Evolutionary conservation across 2,329 filamentous ascomycete species (phyloP).

Genomic region (Stagonosporopsis rhizophila): DNA sequence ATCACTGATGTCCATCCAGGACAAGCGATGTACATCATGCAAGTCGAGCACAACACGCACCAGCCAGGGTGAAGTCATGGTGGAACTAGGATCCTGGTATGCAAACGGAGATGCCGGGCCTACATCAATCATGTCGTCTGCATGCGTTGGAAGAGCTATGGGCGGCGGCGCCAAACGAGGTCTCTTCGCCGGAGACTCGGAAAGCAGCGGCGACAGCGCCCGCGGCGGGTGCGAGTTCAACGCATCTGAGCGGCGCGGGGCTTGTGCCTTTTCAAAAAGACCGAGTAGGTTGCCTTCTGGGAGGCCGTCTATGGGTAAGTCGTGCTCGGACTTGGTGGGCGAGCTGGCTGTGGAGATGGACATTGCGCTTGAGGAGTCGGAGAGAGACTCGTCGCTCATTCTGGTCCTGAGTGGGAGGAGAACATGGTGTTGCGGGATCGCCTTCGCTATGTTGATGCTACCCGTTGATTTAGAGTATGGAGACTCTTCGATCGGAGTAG

Average conservation of each 20-base stretch:
- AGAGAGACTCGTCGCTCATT: constrained; percentile 43
- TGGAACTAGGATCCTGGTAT: constrained; percentile 38
- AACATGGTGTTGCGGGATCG: constrained; percentile 31
- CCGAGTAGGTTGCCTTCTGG: constrained; percentile 13
- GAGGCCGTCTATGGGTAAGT: background rate
- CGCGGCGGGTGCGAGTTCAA: constrained; percentile 3
- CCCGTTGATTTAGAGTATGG: constrained; percentile 47
- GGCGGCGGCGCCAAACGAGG: constrained; percentile 1
- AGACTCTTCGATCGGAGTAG: constrained; percentile 43
- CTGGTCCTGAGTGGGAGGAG: constrained; percentile 39
- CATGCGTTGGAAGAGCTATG: background rate
- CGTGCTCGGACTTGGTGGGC: constrained; percentile 30
- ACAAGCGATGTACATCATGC: constrained; percentile 43
- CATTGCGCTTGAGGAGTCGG: constrained; percentile 28
- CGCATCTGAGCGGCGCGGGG: constrained; percentile 4
- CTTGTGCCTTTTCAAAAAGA: background rate
- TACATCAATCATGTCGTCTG: background rate
- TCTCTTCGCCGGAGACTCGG: constrained; percentile 2
- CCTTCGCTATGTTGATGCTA: constrained; percentile 25
- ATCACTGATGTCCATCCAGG: constrained; percentile 49
- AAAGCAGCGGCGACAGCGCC: background rate
- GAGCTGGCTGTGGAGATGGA: constrained; percentile 35
- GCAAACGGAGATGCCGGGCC: constrained; percentile 31
- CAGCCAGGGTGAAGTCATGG: constrained; percentile 47
- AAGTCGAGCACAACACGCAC: constrained; percentile 47